Base-by-base conservation (phyloP, 495 filamentous ascomycete species). In the Lindgomyces ingoldianus region DNA sequence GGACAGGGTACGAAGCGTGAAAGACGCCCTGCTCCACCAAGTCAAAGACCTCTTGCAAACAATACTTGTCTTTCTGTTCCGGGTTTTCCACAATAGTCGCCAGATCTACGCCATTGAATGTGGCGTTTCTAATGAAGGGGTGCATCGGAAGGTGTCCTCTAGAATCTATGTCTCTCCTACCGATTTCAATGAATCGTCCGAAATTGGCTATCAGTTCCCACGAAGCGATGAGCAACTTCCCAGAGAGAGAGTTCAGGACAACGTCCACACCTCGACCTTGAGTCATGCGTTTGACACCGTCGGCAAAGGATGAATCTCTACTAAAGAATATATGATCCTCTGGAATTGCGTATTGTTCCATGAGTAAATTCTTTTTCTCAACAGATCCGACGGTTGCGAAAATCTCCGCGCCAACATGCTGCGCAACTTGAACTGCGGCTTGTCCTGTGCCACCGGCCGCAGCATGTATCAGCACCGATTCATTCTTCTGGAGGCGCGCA, bases 321-420 rank as follows among this genome's bases (percentile, higher is more conserved):
- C 33, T 39, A 14, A 6, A 39, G 33, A 39, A 39, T 6, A 39
- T 39, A 39, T 39, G 33, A 39, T 39, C 33, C 6, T 39, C 33
- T 6, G 33, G 6, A 6, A 39, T 14, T 27, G 25, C 33, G 30
- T 42, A 36, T 14, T n/a, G n/a, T n/a, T 6, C 33, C 33, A 39
- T 39, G 6, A 39, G 14, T 14, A 39, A 39, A 6, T 39, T 14
- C 14, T 14, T 39, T 39, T 39, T 39, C 6, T 39, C 33, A 6
- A 6, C 53, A 18, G 21, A 26, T 1, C 54, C 27, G 6, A 65
- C 62, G 1, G 62, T 65, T 1, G 42, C 55, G 60, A 24, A 65
- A 4, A 65, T 41, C 55, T 64, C 57, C 16, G 47, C 24, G n/a
- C 49, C 49, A 19, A 57, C 19, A 4, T 9, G 3, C 30, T 36